Evolutionary conservation across 1,284 basidiomycete genomes (phyloP).

Genomic region (Schizophyllum commune): DNA sequence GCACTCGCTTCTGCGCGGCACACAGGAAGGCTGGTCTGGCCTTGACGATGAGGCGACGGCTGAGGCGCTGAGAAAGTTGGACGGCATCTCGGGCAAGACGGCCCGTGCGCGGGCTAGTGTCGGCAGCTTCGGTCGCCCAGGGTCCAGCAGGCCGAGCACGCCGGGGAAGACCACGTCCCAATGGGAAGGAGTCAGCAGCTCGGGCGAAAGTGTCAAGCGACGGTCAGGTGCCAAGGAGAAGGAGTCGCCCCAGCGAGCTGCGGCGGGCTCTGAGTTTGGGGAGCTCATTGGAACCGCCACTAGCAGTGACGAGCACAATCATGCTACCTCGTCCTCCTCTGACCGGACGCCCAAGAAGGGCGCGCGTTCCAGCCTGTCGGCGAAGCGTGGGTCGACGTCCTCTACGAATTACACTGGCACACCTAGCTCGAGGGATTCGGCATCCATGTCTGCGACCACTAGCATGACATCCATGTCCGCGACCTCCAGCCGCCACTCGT

Average conservation of each 20-base stretch:
- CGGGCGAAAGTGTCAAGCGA: slow-evolving; percentile 14
- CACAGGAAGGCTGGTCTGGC: slow-evolving; percentile 79
- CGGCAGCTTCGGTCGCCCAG: slow-evolving; percentile 50
- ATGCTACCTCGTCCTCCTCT: slow-evolving; percentile 28
- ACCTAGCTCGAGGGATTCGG: slow-evolving; percentile 78
- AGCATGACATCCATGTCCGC: slow-evolving; percentile 70
- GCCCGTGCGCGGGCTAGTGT: slow-evolving; percentile 61
- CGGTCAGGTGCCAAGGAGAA: slow-evolving; percentile 33
- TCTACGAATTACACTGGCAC: slow-evolving; percentile 80
- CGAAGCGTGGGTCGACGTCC: slow-evolving; percentile 83
- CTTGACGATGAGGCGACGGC: slow-evolving; percentile 83
- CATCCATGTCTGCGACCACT: slow-evolving; percentile 66
- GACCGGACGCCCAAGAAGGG: slow-evolving; percentile 67
- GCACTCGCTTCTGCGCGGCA: slow-evolving; percentile 71
- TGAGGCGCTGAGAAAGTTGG: slow-evolving; percentile 89
- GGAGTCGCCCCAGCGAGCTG: background rate
- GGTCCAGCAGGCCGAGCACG: slow-evolving; percentile 68
- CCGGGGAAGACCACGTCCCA: slow-evolving; percentile 54
- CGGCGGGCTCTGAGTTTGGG: too few species aligned
- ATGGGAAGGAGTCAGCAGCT: slow-evolving; percentile 50
- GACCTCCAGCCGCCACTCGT: slow-evolving; percentile 57
- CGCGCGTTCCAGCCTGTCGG: slow-evolving; percentile 57
- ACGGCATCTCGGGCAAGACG: slow-evolving; percentile 77
- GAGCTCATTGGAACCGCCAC: slow-evolving; percentile 33
- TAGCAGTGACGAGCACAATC: slow-evolving; percentile 46